Percentiles rank a stretch among this genome's conserved stretches.
Conservation (phyloP, 148 eudicot species). For the Spergularia bocconei region DNA sequence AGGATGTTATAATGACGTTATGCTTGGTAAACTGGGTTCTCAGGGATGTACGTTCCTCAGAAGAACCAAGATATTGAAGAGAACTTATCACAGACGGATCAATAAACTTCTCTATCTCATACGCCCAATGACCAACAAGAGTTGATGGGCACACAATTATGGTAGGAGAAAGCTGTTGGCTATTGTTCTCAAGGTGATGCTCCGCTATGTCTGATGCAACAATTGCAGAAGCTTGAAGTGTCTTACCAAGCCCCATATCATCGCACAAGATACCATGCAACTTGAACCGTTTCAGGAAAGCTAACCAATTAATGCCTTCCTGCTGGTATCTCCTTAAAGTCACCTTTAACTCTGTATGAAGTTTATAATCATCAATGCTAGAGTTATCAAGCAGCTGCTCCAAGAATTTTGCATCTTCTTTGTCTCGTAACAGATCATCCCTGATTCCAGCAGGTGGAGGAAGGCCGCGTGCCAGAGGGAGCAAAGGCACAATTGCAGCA, state of each 20-base stretch:
- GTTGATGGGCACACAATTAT: conserved; percentile 95
- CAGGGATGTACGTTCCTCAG: conserved; percentile 72
- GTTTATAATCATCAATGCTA: conserved; percentile 87
- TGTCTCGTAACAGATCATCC: conserved; percentile 60
- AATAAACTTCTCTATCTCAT: conserved; percentile 95
- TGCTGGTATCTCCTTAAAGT: conserved; percentile 94
- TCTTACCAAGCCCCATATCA: conserved; percentile 99
- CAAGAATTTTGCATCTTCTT: conserved; percentile 83
- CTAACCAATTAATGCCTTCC: conserved; percentile 99
- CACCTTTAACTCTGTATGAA: conserved; percentile 74
- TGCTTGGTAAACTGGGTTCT: conserved; percentile 59
- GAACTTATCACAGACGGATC: conserved; percentile 72
- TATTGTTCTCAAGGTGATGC: conserved; percentile 37
- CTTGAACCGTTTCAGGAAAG: conserved; percentile 89
- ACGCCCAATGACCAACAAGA: conserved; percentile 99
- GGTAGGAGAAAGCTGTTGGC: conserved; percentile 52
- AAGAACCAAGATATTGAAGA: conserved; percentile 86
- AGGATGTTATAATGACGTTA: conserved; percentile 84
- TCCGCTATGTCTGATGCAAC: conserved; percentile 97
- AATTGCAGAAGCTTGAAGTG: conserved; percentile 96
- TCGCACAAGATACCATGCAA: conserved; percentile 98
- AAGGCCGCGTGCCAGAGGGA: conserved; percentile 90
- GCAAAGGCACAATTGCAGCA: conserved; percentile 97
- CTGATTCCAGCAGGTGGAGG: conserved; percentile 73
- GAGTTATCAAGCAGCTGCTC: conserved; percentile 99